A percentile compares a stretch with the other conserved stretches of the same genome.
Conservation (phyloP, 2,329 filamentous ascomycete species). For the Colletotrichum liaoningense region DNA sequence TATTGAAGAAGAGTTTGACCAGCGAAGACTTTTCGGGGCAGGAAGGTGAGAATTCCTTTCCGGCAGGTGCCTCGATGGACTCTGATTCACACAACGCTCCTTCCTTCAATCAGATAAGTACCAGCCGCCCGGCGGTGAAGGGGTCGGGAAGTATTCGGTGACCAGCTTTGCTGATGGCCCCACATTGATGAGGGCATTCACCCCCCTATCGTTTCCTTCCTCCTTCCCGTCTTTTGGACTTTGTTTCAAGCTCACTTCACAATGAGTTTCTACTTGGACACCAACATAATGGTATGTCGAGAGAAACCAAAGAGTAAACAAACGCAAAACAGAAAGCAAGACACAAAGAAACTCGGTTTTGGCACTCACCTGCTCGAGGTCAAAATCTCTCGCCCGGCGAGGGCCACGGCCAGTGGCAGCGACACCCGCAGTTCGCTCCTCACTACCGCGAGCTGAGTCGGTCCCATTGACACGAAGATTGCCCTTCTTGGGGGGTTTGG, state of each 20-base stretch:
- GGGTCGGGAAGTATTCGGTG: not conserved
- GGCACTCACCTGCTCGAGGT: constrained; percentile 81
- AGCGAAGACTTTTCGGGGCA: not conserved
- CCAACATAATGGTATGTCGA: not conserved
- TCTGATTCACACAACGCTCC: not conserved
- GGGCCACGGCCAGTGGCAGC: constrained; percentile 74
- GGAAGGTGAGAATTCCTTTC: not conserved
- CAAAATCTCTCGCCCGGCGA: constrained; percentile 81
- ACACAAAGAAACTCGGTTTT: constrained; percentile 36
- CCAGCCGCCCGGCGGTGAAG: not conserved
- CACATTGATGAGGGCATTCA: constrained; percentile 20
- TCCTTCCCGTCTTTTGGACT: not conserved
- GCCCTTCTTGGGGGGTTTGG: constrained; percentile 67
- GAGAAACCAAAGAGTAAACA: constrained; percentile 1
- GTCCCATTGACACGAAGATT: constrained; percentile 57
- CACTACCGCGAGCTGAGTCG: constrained; percentile 78
- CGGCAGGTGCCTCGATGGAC: constrained; percentile 8
- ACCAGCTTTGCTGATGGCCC: not conserved
- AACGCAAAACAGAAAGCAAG: constrained; percentile 33
- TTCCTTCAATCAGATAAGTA: not conserved
- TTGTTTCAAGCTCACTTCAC: constrained; percentile 8
- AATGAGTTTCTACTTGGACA: not conserved
- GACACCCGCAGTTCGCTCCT: constrained; percentile 76
- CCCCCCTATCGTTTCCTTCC: not conserved
- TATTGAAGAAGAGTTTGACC: not conserved